A percentile compares a stretch with the other conserved stretches of the same genome.
phyloP scores from a whole-genome alignment of 352 stramenopile genomes.

The Phytopythium vexans region DNA sequence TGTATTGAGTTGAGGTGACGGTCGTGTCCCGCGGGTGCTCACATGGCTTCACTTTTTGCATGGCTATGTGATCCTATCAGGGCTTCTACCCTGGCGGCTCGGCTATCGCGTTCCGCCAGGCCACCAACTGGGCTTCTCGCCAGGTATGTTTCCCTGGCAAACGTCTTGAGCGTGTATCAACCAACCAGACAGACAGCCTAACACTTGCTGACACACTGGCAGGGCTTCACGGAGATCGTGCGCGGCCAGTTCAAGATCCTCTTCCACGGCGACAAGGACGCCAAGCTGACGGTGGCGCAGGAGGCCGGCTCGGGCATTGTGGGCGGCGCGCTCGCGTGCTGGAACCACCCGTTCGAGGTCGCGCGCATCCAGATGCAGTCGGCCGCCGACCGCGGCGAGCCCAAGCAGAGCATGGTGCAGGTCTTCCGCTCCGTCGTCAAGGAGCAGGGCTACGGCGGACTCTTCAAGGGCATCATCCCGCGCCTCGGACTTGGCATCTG shows the following conservation, averaged over 20 bases:
- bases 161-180: too few species aligned
- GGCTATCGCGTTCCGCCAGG: conserved; percentile 89
- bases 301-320: conserved; percentile 85
- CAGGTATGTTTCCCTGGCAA: conserved; percentile 14
- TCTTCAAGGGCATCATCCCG: conserved; percentile 91
- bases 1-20: neutral
- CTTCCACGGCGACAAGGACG: conserved; percentile 78
- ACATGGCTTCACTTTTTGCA: neutral
- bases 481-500: conserved; percentile 84
- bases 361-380: conserved; percentile 92
- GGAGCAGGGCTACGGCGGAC: conserved; percentile 74
- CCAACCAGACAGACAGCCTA: too few species aligned
- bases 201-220: too few species aligned
- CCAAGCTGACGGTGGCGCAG: conserved; percentile 87
- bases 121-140: conserved; percentile 90
- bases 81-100: conserved; percentile 90
- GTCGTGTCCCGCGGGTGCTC: neutral
- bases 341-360: conserved; percentile 92
- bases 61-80: conserved; percentile 5
- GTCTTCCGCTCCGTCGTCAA: conserved; percentile 85
- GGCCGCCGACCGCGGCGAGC: conserved; percentile 81
- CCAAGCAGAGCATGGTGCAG: conserved; percentile 89
- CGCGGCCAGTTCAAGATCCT: conserved; percentile 80
- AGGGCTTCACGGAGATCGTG: conserved; percentile 88
- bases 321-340: conserved; percentile 83